A percentile compares a stretch with the other conserved stretches of the same genome.
phyloP scores from a whole-genome alignment of 129 eudicot genomes.

The Calendula officinalis region DNA sequence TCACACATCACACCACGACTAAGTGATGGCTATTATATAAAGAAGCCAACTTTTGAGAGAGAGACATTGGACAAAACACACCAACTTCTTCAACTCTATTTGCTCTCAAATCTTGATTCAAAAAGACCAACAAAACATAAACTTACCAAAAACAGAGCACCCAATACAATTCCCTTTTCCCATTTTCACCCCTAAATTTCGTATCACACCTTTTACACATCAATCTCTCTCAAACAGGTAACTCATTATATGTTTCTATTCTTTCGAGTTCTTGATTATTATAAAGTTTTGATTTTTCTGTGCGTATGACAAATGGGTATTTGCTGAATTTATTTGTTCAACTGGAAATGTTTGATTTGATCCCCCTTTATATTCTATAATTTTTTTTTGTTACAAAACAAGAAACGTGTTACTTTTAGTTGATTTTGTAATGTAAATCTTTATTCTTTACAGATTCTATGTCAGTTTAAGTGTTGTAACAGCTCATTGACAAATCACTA shows the following conservation, averaged over 20 bases:
- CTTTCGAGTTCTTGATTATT: neutral
- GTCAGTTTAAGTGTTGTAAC: conserved; percentile 27
- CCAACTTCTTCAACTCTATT: conserved; percentile 27
- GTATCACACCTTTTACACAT: no score
- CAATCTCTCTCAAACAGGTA: conserved; percentile 23
- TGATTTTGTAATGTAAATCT: conserved; percentile 4
- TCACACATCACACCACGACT: conserved; percentile 34
- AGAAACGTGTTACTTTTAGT: neutral
- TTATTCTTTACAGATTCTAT: conserved; percentile 14
- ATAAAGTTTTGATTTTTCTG: conserved; percentile 2
- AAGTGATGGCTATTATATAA: conserved; percentile 39
- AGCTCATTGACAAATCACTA: conserved; percentile 32
- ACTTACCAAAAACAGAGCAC: no score
- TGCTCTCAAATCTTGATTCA: conserved; percentile 10
- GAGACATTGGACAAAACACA: conserved; percentile 30
- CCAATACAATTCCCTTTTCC: neutral
- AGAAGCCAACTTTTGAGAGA: conserved; percentile 25
- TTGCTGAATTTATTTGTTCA: no score
- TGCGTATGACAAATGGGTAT: no score
- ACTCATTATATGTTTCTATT: neutral
- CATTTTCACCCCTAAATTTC: conserved; percentile 14
- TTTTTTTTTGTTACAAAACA: neutral
- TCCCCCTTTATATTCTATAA: conserved; percentile 12
- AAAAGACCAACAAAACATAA: conserved; percentile 13
- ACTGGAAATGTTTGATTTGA: conserved; percentile 17